These are phyloP conservation scores for Diaporthe amygdali DNA, from an alignment of 2,329 filamentous ascomycete genomes.

Conservation along the genomic window DNA sequence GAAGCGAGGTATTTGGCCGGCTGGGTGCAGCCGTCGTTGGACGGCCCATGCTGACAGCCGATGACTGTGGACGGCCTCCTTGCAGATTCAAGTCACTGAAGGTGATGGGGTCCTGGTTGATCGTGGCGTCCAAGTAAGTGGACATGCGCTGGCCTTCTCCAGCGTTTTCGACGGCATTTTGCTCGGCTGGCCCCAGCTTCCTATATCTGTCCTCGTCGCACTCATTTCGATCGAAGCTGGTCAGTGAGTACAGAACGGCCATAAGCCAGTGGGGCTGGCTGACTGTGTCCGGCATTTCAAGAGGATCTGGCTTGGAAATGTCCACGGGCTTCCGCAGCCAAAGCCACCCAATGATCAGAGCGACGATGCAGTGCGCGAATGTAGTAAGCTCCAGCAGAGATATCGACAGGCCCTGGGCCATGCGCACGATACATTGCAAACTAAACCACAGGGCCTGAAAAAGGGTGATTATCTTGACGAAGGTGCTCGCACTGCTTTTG, in stretches of 20 bases:
- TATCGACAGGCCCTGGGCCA: slow-evolving; percentile 35
- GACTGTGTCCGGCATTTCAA: background rate
- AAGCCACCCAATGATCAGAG: slow-evolving; percentile 34
- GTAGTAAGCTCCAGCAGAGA: slow-evolving; percentile 39
- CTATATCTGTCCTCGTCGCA: slow-evolving; percentile 8
- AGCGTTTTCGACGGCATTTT: background rate
- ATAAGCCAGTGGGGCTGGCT: slow-evolving; percentile 15
- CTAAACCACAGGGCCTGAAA: slow-evolving; percentile 42
- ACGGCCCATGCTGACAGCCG: background rate
- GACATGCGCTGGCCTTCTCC: background rate
- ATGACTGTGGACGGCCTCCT: background rate
- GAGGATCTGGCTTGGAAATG: slow-evolving; percentile 10
- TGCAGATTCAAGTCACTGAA: slow-evolving; percentile 16
- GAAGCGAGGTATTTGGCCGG: background rate
- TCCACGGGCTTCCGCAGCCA: slow-evolving; percentile 38
- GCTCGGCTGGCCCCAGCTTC: background rate
- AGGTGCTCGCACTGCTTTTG: slow-evolving; percentile 37
- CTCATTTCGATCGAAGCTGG: slow-evolving; percentile 17
- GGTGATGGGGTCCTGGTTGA: slow-evolving; percentile 13
- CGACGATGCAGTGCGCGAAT: slow-evolving; percentile 36
- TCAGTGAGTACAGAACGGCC: slow-evolving; percentile 11
- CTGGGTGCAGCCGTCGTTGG: background rate
- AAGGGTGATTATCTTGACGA: slow-evolving; percentile 37
- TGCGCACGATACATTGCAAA: slow-evolving; percentile 36
- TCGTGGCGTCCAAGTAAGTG: slow-evolving; percentile 5